Evolutionary conservation across 2,329 filamentous ascomycete genomes (phyloP).

Genomic region (Westerdykella sp.): DNA sequence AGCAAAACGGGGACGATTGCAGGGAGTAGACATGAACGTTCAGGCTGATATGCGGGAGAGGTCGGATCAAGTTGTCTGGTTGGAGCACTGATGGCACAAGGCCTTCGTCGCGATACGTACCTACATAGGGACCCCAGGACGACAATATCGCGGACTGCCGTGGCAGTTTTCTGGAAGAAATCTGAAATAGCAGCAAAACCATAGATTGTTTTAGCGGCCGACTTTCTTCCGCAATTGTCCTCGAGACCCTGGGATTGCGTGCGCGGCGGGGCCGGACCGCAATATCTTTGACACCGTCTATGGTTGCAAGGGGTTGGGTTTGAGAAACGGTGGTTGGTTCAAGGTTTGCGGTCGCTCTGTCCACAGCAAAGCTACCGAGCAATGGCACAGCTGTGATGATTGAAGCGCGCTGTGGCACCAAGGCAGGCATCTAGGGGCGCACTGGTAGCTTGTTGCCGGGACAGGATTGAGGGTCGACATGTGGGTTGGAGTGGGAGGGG

Average conservation of each 20-base stretch:
- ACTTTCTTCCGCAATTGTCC: not conserved
- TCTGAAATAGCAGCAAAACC: not conserved
- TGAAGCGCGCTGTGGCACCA: too few relatives aligned
- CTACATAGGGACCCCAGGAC: conserved; percentile 1
- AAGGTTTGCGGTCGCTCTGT: too few relatives aligned
- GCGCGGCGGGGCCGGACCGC: conserved; percentile 7
- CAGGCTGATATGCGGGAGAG: conserved; percentile 31
- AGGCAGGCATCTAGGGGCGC: not conserved
- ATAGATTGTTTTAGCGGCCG: not conserved
- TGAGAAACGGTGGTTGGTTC: too few relatives aligned
- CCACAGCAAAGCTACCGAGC: too few relatives aligned
- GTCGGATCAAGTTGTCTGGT: conserved; percentile 10
- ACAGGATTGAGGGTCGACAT: not conserved
- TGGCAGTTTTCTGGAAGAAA: not conserved
- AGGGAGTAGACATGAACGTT: conserved; percentile 18
- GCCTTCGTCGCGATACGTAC: conserved; percentile 8
- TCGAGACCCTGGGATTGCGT: conserved; percentile 8
- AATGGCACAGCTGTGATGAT: too few relatives aligned
- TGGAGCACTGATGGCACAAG: conserved; percentile 10
- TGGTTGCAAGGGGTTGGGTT: not conserved
- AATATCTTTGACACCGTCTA: conserved; percentile 8
- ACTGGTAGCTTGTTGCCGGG: not conserved
- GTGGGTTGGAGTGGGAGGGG: not conserved
- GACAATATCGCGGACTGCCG: not conserved
- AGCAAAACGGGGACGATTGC: conserved; percentile 20